phyloP scores from a whole-genome alignment of 495 filamentous ascomycete genomes.

The Saxophila tyrrhenica region DNA sequence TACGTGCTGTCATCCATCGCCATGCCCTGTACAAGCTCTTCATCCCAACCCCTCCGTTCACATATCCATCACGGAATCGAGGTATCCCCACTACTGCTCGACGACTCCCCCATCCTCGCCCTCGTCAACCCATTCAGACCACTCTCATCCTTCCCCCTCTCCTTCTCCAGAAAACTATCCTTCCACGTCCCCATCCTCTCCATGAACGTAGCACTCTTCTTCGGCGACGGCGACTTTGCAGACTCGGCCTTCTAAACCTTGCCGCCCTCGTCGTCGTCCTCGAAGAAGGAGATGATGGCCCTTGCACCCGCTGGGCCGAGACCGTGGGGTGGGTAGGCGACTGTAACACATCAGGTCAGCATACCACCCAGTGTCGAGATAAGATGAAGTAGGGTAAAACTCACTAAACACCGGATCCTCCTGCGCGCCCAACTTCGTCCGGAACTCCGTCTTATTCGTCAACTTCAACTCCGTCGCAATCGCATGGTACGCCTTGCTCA shows the following conservation, averaged over 20 bases:
- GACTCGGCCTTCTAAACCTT: constrained; percentile 12
- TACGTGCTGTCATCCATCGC: too few relatives aligned
- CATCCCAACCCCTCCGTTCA: too few relatives aligned
- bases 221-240: too few relatives aligned
- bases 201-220: too few relatives aligned
- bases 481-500: constrained; percentile 64
- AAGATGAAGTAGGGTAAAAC: not conserved
- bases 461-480: constrained; percentile 68
- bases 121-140: too few relatives aligned
- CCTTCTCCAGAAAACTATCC: too few relatives aligned
- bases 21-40: too few relatives aligned
- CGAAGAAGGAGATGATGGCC: constrained; percentile 73
- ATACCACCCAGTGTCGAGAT: not conserved
- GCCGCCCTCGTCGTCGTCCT: constrained; percentile 45
- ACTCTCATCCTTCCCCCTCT: too few relatives aligned
- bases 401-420: constrained; percentile 59
- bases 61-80: too few relatives aligned
- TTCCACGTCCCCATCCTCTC: too few relatives aligned
- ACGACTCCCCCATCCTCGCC: too few relatives aligned
- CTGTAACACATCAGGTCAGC: constrained; percentile 20
- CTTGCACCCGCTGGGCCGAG: constrained; percentile 63
- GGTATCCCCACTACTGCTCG: too few relatives aligned
- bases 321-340: constrained; percentile 71
- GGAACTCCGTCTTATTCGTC: constrained; percentile 72
- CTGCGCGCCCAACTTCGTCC: constrained; percentile 68